Evolutionary conservation across 768 basidiomycete species (phyloP).

Genomic region (Rickenella mellea): DNA sequence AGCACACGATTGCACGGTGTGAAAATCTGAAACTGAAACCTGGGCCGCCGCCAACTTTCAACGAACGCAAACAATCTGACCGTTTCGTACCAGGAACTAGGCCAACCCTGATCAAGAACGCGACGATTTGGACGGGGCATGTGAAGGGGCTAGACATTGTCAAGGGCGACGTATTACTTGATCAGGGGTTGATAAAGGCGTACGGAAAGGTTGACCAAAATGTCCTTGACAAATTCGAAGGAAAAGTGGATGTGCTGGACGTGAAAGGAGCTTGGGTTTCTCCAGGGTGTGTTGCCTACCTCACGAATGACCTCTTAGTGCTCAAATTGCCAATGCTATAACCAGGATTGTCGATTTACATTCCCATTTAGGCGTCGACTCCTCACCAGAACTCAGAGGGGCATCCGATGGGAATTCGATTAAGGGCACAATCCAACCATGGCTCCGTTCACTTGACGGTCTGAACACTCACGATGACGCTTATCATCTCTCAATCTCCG

Average conservation of each 20-base stretch:
- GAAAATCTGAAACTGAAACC: conserved; percentile 1
- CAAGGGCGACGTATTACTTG: conserved; percentile 29
- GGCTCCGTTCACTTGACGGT: conserved; percentile 32
- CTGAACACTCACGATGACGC: conserved; percentile 36
- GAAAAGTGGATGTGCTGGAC: conserved; percentile 13
- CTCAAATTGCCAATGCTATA: background rate
- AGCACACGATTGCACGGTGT: background rate
- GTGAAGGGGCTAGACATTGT: conserved; percentile 25
- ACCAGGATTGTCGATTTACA: conserved; percentile 21
- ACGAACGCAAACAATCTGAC: conserved; percentile 21
- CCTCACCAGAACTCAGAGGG: conserved; percentile 27
- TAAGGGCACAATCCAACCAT: conserved; percentile 14
- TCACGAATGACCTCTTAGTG: conserved; percentile 7
- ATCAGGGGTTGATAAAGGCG: conserved; percentile 26
- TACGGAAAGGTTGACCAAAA: conserved; percentile 11
- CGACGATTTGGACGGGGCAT: conserved; percentile 44
- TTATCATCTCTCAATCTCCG: conserved; percentile 29
- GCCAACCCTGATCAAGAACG: conserved; percentile 33
- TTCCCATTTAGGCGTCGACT: conserved; percentile 22
- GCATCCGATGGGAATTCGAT: conserved; percentile 24
- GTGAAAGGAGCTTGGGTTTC: conserved; percentile 30
- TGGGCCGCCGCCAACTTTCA: conserved; percentile 28
- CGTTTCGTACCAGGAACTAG: conserved; percentile 28
- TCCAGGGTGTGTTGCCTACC: conserved; percentile 19
- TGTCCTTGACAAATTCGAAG: conserved; percentile 7